A percentile compares a stretch with the other conserved stretches of the same genome.
Evolutionary conservation across 768 basidiomycete species (phyloP).

Genomic region (Goffeauzyma gilvescens): DNA sequence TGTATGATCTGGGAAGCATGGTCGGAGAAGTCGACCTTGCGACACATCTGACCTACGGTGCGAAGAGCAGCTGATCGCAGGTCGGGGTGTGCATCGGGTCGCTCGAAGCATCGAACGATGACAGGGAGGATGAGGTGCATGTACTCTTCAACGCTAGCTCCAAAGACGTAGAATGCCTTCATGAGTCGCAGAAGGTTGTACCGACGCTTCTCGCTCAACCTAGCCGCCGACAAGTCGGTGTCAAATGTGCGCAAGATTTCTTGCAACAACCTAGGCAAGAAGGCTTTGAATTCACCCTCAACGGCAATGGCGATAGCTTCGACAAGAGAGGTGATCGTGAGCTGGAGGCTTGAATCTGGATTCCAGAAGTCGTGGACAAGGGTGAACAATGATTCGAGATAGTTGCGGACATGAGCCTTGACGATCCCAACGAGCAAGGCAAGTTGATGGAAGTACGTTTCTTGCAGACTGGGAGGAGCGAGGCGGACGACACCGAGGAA

Average conservation of each 20-base stretch:
- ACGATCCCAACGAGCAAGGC: conserved; percentile 89
- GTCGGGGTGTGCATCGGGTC: conserved; percentile 49
- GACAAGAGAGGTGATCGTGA: conserved; percentile 77
- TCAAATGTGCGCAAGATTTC: conserved; percentile 54
- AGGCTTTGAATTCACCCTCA: conserved; percentile 93
- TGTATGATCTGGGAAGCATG: conserved; percentile 95
- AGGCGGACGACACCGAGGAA: conserved; percentile 72
- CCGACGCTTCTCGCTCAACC: conserved; percentile 46
- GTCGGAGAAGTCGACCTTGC: conserved; percentile 89
- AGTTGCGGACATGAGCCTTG: conserved; percentile 89
- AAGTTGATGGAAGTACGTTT: conserved; percentile 72
- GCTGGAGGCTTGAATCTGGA: conserved; percentile 46
- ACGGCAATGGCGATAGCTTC: conserved; percentile 83
- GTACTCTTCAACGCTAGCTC: conserved; percentile 91
- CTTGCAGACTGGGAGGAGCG: conserved; percentile 57
- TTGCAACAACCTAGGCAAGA: conserved; percentile 73
- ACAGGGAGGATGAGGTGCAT: conserved; percentile 89
- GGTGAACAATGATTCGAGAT: conserved; percentile 63
- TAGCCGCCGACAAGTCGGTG: conserved; percentile 23
- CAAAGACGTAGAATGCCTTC: conserved; percentile 85
- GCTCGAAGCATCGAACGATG: conserved; percentile 77
- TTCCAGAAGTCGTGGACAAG: conserved; percentile 86
- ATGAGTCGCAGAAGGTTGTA: conserved; percentile 55
- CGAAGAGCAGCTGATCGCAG: conserved; percentile 76
- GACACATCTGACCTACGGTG: conserved; percentile 73